phyloP scores from a whole-genome alignment of 345 rosid genomes.

The Psidium friedrichsthalianum region DNA sequence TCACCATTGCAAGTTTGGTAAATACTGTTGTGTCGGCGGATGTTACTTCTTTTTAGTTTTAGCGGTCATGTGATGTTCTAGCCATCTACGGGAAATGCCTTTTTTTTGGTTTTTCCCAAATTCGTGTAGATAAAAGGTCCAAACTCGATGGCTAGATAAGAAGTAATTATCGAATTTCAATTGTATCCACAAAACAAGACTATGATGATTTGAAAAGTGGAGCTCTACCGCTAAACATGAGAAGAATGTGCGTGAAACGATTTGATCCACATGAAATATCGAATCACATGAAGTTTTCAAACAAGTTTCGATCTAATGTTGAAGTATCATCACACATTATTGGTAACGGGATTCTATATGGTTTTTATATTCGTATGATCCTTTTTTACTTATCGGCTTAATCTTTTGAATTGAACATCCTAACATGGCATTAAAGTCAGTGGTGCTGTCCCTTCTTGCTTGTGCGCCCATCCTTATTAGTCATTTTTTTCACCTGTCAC shows the following conservation, averaged over 20 bases:
- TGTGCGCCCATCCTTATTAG: neutral
- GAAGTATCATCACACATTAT: rapidly evolving
- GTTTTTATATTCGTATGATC: neutral
- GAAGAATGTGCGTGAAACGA: neutral
- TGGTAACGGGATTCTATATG: rapidly evolving
- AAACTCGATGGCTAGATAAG: neutral
- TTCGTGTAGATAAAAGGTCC: neutral
- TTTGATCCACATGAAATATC: neutral
- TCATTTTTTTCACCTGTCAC: neutral
- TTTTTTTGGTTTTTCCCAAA: no score
- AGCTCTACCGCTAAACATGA: neutral
- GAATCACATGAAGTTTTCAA: neutral
- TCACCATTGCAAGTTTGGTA: neutral
- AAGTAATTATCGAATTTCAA: neutral
- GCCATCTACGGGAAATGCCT: neutral
- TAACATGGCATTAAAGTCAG: rapidly evolving
- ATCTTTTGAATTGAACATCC: neutral
- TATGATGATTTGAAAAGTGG: neutral
- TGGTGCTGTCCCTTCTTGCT: rapidly evolving
- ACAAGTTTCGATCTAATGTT: neutral
- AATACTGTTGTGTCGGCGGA: neutral
- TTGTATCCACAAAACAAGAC: neutral
- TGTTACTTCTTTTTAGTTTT: neutral
- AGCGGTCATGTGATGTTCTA: neutral
- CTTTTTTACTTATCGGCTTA: rapidly evolving